Base-by-base conservation (phyloP, 306 rosid species). In the Prinsepia uniflora region DNA sequence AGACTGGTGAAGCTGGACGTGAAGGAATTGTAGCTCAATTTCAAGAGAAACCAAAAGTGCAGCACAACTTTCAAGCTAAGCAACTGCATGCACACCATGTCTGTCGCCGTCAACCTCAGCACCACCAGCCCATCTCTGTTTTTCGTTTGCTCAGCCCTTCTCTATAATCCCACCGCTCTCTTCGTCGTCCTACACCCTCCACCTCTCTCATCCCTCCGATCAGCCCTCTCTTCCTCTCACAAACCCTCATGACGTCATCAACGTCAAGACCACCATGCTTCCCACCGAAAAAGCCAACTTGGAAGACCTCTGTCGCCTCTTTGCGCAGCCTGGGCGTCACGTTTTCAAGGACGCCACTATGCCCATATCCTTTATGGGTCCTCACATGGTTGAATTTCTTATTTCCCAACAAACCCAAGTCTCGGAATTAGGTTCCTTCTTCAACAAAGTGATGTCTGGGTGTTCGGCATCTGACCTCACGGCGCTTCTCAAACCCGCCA, bases 31-130 rank as follows among this genome's bases (percentile, higher is more conserved):
- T 86, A 90, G 62, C 11, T 94, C 18, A 42, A 65, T 9, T 89
- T 89, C 82, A 63, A 71, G 63, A 76, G 71, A 68, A 86, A 78
- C 53, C 90, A 88, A 47, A 87, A 82, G 69, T 84, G 98, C 77
- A 74, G 70, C 78, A 9, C 88, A 1, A 59, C 86, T 10, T 94
- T 94, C 84, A 77, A 82, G 62, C 83, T 94, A 12, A 83, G 83
- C 20, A 94, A 94, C 46, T 89, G 89, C 30, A 90, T 94, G 96
- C 97, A 94, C 92, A 87, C 96, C 85, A 94, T 94, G 97, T 15
- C 92, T 34, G 98, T 90, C 15, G 98, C 96, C 17, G 97, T 94
- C 8, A 81, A 87, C n/a, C 71, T 94, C n/a, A 83, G 89, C 57
- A 83, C 96, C 68, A 42, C 96, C 42, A 86, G 86, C 73, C 87